phyloP scores from a whole-genome alignment of 1,284 basidiomycete genomes.

The Irpex sp. region DNA sequence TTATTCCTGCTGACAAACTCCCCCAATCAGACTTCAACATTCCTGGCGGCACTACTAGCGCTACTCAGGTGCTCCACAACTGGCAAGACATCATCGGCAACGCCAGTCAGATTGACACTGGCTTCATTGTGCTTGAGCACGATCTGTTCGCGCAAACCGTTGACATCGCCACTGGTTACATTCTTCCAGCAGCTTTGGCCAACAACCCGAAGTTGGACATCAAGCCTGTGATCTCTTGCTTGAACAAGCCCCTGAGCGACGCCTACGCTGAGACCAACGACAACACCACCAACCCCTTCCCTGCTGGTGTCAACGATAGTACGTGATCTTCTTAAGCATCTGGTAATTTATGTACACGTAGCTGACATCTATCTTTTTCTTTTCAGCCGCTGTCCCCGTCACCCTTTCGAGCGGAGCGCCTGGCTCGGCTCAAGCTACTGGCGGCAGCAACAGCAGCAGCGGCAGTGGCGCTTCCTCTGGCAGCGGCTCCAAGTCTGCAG shows the following conservation, averaged over 20 bases:
- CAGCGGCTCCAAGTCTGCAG: slow-evolving; percentile 11
- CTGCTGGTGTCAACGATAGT: slow-evolving; percentile 16
- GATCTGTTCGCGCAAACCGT: slow-evolving; percentile 69
- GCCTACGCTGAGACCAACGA: slow-evolving; percentile 71
- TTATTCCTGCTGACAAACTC: background rate
- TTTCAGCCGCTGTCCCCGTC: slow-evolving; percentile 20
- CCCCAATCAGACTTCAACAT: slow-evolving; percentile 68
- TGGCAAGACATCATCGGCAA: slow-evolving; percentile 62
- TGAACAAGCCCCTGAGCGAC: slow-evolving; percentile 51
- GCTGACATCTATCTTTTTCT: slow-evolving; percentile 2
- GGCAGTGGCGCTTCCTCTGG: slow-evolving; percentile 9
- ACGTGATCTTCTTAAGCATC: background rate
- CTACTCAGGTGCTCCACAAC: slow-evolving; percentile 56
- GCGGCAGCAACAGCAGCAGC: slow-evolving; percentile 10
- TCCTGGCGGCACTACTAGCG: slow-evolving; percentile 56
- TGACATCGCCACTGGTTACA: slow-evolving; percentile 68
- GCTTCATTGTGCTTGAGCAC: slow-evolving; percentile 77
- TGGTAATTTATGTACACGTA: background rate
- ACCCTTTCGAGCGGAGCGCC: slow-evolving; percentile 34
- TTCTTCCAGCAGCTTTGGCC: slow-evolving; percentile 63
- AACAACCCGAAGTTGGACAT: slow-evolving; percentile 60
- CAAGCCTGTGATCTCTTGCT: slow-evolving; percentile 63
- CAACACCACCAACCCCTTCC: slow-evolving; percentile 51
- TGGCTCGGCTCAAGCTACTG: slow-evolving; percentile 30
- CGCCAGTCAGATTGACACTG: slow-evolving; percentile 42